A percentile compares a stretch with the other conserved stretches of the same genome.
Conservation (phyloP, 306 rosid species). For the Cercis canadensis region DNA sequence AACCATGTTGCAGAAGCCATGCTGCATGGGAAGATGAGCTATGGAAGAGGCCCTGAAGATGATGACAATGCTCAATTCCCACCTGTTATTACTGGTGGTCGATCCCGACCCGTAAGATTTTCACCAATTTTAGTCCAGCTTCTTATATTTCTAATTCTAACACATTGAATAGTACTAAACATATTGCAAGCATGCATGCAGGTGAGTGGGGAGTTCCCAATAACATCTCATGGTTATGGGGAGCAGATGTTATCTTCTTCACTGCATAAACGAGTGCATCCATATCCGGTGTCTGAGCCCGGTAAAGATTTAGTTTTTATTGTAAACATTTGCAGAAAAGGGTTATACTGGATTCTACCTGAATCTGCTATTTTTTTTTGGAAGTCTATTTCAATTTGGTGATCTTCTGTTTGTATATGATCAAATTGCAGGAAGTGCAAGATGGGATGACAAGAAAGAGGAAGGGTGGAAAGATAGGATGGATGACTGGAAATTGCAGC, state of each 20-base stretch:
- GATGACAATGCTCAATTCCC: conserved; percentile 78
- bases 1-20: conserved; percentile 72
- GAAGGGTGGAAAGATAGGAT: conserved; percentile 66
- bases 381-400: background rate
- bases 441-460: conserved; percentile 78
- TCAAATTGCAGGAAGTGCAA: conserved; percentile 63
- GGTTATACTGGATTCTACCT: no score
- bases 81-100: conserved; percentile 49
- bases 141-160: background rate
- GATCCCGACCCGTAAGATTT: conserved; percentile 43
- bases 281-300: conserved; percentile 69
- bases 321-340: no score
- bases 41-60: conserved; percentile 67
- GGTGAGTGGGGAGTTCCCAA: conserved; percentile 75
- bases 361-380: background rate
- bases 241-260: conserved; percentile 71
- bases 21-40: conserved; percentile 99
- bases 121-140: conserved; percentile 7
- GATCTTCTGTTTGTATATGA: conserved; percentile 16
- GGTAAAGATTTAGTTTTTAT: conserved; percentile 43
- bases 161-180: conserved; percentile 9
- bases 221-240: conserved; percentile 72
- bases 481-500: conserved; percentile 97
- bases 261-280: conserved; percentile 79
- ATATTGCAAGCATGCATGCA: conserved; percentile 34